phyloP scores from a whole-genome alignment of 495 filamentous ascomycete genomes.

The Aspergillus mulundensis region DNA sequence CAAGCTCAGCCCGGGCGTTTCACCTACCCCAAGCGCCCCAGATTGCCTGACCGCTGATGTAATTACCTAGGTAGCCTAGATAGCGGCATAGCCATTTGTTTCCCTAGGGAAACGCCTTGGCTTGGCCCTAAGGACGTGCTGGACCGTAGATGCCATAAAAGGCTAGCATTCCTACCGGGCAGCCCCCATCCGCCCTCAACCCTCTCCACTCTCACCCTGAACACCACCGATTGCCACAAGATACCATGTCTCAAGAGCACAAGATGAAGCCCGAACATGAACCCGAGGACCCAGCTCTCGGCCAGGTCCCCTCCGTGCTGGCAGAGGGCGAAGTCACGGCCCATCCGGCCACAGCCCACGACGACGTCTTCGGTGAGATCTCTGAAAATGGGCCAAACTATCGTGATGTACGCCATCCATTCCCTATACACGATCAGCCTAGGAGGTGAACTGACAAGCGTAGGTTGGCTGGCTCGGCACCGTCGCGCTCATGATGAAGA shows the following conservation, averaged over 20 bases:
- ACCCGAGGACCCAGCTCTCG: not conserved
- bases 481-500: slow-evolving; percentile 39
- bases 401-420: slow-evolving; percentile 11
- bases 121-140: no score
- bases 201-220: not conserved
- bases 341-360: slow-evolving; percentile 4
- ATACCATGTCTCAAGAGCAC: not conserved
- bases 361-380: slow-evolving; percentile 18
- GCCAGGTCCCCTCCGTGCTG: not conserved
- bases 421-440: no score
- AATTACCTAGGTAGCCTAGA: no score
- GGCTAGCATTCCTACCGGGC: not conserved
- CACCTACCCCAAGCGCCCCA: not conserved
- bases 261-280: slow-evolving; percentile 3
- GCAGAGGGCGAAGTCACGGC: not conserved
- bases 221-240: not conserved
- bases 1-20: not conserved
- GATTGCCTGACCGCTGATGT: not conserved
- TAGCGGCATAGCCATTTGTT: not conserved
- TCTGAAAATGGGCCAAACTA: slow-evolving; percentile 17
- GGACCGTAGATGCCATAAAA: not conserved
- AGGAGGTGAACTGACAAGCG: not conserved
- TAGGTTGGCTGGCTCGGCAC: slow-evolving; percentile 37
- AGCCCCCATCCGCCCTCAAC: not conserved
- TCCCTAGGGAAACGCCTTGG: not conserved